These are phyloP conservation scores for Fraxinus baroniana DNA, from an alignment of 305 asterid species.

Conservation along the genomic window DNA sequence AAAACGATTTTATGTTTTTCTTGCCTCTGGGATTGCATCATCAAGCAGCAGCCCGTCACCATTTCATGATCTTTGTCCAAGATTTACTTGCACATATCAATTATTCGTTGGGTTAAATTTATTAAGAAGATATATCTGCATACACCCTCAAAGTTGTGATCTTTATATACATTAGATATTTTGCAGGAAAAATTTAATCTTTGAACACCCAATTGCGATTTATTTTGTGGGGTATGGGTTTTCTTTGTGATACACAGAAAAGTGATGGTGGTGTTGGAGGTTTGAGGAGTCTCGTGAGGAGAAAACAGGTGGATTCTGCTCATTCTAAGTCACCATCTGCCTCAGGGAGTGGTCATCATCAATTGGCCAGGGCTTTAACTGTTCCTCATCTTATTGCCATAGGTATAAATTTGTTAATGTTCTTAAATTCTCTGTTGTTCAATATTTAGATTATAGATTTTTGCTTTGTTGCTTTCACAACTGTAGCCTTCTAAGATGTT, in stretches of 20 bases:
- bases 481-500: neutral
- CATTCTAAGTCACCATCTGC: constrained; percentile 45
- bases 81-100: constrained; percentile 19
- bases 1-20: constrained; percentile 18
- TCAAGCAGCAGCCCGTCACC: constrained; percentile 4
- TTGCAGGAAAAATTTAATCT: constrained; percentile 22
- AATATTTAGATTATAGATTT: neutral
- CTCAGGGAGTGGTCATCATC: constrained; percentile 40
- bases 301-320: constrained; percentile 88
- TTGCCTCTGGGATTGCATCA: constrained; percentile 28
- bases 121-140: neutral
- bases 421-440: neutral
- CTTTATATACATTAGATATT: constrained; percentile 5
- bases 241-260: constrained; percentile 38
- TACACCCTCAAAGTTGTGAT: neutral
- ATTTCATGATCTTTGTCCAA: constrained; percentile 16
- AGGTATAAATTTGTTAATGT: constrained; percentile 36
- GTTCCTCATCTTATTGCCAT: constrained; percentile 86
- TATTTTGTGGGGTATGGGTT: constrained; percentile 45
- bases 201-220: constrained; percentile 21
- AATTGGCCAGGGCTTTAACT: constrained; percentile 79
- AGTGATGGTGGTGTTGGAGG: constrained; percentile 40
- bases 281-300: constrained; percentile 67
- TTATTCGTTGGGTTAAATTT: neutral
- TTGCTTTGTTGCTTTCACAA: neutral